Conservation (phyloP, 176 grass and related monocot species). For the Raddia guianensis region DNA sequence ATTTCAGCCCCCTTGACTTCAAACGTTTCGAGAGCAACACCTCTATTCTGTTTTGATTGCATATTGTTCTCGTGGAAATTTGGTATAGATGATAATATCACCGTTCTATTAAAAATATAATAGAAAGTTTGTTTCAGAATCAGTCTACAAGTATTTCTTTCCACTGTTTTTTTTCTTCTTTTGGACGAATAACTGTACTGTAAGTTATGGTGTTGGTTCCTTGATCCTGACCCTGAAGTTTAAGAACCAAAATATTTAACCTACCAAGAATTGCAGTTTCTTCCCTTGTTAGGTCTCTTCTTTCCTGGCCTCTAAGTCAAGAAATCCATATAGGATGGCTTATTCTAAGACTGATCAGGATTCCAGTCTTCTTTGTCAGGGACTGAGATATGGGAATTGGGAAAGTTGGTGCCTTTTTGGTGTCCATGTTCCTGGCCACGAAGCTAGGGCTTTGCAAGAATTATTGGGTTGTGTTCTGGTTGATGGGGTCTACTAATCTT, state of each 20-base stretch:
- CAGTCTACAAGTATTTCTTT: not conserved
- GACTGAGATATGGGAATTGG: constrained; percentile 29
- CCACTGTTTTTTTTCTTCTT: no score
- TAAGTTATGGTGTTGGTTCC: not conserved
- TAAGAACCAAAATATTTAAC: not conserved
- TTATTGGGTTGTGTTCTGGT: constrained; percentile 36
- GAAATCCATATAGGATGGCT: not conserved
- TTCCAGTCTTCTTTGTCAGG: not conserved
- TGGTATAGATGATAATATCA: not conserved
- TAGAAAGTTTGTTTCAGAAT: not conserved
- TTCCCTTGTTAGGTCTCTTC: constrained; percentile 15
- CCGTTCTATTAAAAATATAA: not conserved
- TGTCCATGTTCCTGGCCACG: constrained; percentile 18
- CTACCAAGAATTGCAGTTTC: constrained; percentile 9
- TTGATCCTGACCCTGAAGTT: not conserved
- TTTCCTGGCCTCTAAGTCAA: constrained; percentile 46
- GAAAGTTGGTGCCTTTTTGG: constrained; percentile 37
- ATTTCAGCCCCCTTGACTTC: not conserved
- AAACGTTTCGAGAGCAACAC: not conserved
- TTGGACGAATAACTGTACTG: not conserved
- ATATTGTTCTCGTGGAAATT: not conserved
- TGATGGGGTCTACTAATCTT: constrained; percentile 49
- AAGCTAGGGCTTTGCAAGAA: constrained; percentile 18
- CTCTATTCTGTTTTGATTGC: not conserved
- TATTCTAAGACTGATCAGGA: not conserved